Conservation (phyloP, 148 eudicot species). For the Suaeda aralocaspica region DNA sequence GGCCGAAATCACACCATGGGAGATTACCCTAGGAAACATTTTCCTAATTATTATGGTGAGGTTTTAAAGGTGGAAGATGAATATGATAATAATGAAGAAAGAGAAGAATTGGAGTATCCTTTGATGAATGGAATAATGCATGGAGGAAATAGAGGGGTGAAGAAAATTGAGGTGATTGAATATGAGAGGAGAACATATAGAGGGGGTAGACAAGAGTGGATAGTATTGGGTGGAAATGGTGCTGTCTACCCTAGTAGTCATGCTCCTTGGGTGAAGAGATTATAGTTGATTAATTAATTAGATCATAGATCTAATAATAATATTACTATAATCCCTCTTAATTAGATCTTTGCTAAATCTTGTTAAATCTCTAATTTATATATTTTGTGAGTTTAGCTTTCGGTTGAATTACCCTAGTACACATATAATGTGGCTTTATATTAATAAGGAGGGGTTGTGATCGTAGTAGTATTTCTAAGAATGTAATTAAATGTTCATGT, state of each 20-base stretch:
- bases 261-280: constrained; percentile 10
- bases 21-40: neutral
- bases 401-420: too few relatives aligned
- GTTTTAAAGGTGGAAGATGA: neutral
- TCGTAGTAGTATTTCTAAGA: neutral
- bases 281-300: neutral
- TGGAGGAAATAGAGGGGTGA: neutral
- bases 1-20: neutral
- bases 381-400: too few relatives aligned
- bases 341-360: neutral
- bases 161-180: constrained; percentile 11
- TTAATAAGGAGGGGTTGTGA: too few relatives aligned
- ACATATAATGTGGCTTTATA: too few relatives aligned
- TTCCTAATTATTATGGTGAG: constrained; percentile 1
- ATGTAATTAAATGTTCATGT: neutral
- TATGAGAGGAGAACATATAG: constrained; percentile 13
- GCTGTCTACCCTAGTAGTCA: neutral
- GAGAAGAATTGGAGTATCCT: constrained; percentile 6
- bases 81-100: neutral
- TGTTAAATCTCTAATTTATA: neutral
- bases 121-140: constrained; percentile 2
- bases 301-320: too few relatives aligned
- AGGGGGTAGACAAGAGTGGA: neutral
- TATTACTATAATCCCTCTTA: too few relatives aligned
- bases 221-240: constrained; percentile 3